Conservation (phyloP, 441 rosid genomes). For the Gossypium aridum region DNA sequence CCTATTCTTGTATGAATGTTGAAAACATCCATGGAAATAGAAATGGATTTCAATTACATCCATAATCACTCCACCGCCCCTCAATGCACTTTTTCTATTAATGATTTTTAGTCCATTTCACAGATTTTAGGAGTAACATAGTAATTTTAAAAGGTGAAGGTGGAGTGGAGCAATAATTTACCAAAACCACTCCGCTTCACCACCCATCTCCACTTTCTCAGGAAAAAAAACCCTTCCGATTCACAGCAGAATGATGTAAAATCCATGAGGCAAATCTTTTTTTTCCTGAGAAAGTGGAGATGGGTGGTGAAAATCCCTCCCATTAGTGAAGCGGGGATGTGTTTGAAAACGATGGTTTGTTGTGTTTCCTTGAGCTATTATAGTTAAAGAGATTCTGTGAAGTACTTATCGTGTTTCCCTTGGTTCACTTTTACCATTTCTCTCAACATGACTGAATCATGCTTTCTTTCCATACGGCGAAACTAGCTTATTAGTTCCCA, state of each 20-base stretch:
- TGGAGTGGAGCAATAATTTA: background rate
- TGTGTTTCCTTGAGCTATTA: background rate
- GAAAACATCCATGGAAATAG: background rate
- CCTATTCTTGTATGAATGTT: background rate
- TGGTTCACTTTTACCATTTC: constrained; percentile 1
- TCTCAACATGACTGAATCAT: background rate
- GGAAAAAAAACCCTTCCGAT: background rate
- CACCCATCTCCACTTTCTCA: background rate
- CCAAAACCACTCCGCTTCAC: background rate
- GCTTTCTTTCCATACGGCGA: background rate
- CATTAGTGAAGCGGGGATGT: background rate
- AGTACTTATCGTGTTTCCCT: background rate
- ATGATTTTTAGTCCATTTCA: background rate
- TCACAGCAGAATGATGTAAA: background rate
- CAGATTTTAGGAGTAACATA: background rate
- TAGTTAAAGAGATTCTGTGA: background rate
- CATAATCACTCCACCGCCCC: background rate
- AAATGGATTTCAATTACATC: background rate
- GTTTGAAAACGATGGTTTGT: background rate
- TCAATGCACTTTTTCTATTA: background rate
- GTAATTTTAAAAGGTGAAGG: background rate
- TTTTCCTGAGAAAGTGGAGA: too few relatives aligned
- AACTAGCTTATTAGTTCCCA: background rate
- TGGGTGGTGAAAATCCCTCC: too few relatives aligned
- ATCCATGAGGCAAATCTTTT: background rate